Percentiles rank a stretch among this genome's conserved stretches.
Evolutionary conservation across 495 filamentous ascomycete species (phyloP).

Genomic region (Thozetella sp.): DNA sequence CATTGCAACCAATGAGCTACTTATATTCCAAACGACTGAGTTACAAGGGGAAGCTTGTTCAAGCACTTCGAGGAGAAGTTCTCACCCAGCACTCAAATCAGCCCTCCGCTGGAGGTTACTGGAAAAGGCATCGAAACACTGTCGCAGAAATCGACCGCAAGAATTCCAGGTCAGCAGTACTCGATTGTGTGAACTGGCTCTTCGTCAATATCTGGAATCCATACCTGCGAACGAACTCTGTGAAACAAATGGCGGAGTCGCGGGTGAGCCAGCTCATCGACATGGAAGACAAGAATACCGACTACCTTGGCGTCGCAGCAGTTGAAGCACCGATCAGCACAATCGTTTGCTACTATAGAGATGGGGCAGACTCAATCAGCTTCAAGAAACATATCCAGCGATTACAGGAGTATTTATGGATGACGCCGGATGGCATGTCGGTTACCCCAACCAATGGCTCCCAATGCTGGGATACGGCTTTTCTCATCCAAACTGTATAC

Average conservation of each 20-base stretch:
- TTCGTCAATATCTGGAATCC: constrained; percentile 81
- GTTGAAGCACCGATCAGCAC: constrained; percentile 90
- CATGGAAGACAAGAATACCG: constrained; percentile 88
- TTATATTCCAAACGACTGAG: constrained; percentile 78
- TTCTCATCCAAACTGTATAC: constrained; percentile 78
- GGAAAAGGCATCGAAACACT: constrained; percentile 75
- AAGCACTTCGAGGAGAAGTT: constrained; percentile 83
- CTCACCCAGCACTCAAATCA: constrained; percentile 71
- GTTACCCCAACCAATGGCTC: constrained; percentile 98
- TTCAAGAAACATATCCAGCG: constrained; percentile 80
- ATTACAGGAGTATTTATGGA: constrained; percentile 85
- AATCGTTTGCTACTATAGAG: constrained; percentile 77
- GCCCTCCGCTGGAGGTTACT: too few species aligned
- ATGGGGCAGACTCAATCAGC: constrained; percentile 75
- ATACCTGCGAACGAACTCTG: constrained; percentile 57
- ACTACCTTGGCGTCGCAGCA: constrained; percentile 82
- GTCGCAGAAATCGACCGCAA: constrained; percentile 84
- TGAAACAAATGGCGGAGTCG: constrained; percentile 69
- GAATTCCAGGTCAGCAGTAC: constrained; percentile 84
- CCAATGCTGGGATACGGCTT: constrained; percentile 94
- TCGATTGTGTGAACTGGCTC: constrained; percentile 74
- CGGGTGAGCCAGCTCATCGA: constrained; percentile 74
- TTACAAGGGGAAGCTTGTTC: constrained; percentile 69
- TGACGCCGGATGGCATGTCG: constrained; percentile 90
- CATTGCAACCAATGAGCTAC: constrained; percentile 90